Evolutionary conservation across 345 rosid species (phyloP).

Genomic region (Jatropha curcas): DNA sequence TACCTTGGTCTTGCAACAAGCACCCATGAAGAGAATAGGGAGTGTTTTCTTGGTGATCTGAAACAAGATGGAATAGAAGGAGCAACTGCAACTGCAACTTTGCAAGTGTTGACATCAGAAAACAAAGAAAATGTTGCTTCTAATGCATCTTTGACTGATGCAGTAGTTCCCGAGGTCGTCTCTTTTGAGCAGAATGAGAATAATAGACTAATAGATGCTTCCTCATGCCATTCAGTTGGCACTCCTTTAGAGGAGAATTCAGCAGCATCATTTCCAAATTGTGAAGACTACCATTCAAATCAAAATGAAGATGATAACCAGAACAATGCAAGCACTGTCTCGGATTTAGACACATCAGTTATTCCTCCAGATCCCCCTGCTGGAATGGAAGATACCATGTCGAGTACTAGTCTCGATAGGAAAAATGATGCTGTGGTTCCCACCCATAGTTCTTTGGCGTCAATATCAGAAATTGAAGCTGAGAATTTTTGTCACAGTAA

Average conservation of each 20-base stretch:
- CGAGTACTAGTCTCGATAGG: constrained; percentile 30
- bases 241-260: constrained; percentile 44
- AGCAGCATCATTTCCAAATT: constrained; percentile 22
- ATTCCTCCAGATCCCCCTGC: constrained; percentile 33
- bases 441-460: constrained; percentile 39
- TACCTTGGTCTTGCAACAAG: constrained; percentile 54
- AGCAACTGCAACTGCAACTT: constrained; percentile 32
- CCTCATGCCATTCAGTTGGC: constrained; percentile 31
- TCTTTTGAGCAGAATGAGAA: constrained; percentile 30
- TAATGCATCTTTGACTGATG: constrained; percentile 26
- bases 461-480: constrained; percentile 64
- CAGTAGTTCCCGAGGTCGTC: constrained; percentile 27
- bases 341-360: constrained; percentile 39
- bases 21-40: constrained; percentile 40
- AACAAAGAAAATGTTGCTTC: constrained; percentile 32
- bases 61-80: constrained; percentile 41
- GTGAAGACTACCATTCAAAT: constrained; percentile 25
- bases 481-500: constrained; percentile 39
- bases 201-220: constrained; percentile 39
- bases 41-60: constrained; percentile 34
- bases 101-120: constrained; percentile 41
- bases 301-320: constrained; percentile 46
- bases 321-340: constrained; percentile 34
- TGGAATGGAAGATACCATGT: constrained; percentile 31
- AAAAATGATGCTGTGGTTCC: constrained; percentile 42